Conservation (phyloP, 2,329 filamentous ascomycete genomes). For the Hymenoscyphus fructigenus region DNA sequence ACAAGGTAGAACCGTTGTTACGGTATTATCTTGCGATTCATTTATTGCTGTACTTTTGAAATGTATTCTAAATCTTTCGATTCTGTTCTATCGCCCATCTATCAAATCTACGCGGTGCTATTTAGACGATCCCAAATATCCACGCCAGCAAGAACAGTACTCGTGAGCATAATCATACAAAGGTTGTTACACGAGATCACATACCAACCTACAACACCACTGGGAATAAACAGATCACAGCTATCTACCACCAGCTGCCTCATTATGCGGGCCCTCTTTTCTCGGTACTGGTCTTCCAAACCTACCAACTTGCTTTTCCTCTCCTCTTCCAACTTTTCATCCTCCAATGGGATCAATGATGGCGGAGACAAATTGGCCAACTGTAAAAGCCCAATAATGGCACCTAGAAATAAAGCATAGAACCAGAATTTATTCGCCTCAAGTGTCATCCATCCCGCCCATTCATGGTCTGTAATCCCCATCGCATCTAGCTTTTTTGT, state of each 20-base stretch:
- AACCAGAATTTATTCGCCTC: slow-evolving; percentile 73
- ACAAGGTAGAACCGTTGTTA: too few species aligned
- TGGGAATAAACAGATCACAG: slow-evolving; percentile 64
- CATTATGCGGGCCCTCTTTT: slow-evolving; percentile 39
- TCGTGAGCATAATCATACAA: slow-evolving; percentile 58
- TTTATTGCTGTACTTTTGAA: too few species aligned
- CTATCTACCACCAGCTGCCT: slow-evolving; percentile 55
- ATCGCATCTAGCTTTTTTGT: slow-evolving; percentile 45
- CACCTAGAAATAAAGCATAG: slow-evolving; percentile 42
- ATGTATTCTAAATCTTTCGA: too few species aligned
- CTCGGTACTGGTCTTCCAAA: slow-evolving; percentile 8
- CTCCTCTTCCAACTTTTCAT: slow-evolving; percentile 16
- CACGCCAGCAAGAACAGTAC: slow-evolving; percentile 58
- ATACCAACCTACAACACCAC: slow-evolving; percentile 60
- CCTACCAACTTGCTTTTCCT: slow-evolving; percentile 32
- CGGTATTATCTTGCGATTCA: too few species aligned
- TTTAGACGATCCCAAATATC: slow-evolving; percentile 56
- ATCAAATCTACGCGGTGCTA: not conserved
- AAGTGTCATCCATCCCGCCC: slow-evolving; percentile 47
- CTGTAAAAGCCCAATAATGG: slow-evolving; percentile 39
- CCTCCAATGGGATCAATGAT: not conserved
- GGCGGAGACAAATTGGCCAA: slow-evolving; percentile 6
- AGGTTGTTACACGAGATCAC: slow-evolving; percentile 50
- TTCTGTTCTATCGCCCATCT: not conserved
- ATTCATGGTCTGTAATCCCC: slow-evolving; percentile 44